These are phyloP conservation scores for Rhizopogon roseolus DNA, from an alignment of 768 basidiomycete genomes.

Conservation along the genomic window DNA sequence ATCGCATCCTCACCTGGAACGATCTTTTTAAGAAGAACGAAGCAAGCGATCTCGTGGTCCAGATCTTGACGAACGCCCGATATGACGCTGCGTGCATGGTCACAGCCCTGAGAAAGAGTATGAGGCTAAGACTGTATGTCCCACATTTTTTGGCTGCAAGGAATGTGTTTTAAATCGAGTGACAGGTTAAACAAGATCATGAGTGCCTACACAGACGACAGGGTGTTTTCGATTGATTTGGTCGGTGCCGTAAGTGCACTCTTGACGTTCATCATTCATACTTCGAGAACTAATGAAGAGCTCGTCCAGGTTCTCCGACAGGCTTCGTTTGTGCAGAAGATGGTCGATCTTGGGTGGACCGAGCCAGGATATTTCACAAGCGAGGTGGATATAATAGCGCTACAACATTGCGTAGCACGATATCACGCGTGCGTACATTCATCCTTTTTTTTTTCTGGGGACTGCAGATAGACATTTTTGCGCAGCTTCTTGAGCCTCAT, in stretches of 20 bases:
- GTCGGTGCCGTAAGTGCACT: slow-evolving; percentile 42
- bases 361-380: slow-evolving; percentile 33
- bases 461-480: background rate
- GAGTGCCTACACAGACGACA: slow-evolving; percentile 45
- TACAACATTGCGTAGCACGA: slow-evolving; percentile 46
- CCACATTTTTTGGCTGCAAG: background rate
- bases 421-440: slow-evolving; percentile 46
- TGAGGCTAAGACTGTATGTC: slow-evolving; percentile 20
- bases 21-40: background rate
- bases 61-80: slow-evolving; percentile 2
- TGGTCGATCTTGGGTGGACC: slow-evolving; percentile 50
- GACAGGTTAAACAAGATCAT: slow-evolving; percentile 33
- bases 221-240: slow-evolving; percentile 50
- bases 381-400: slow-evolving; percentile 33
- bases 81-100: slow-evolving; percentile 7
- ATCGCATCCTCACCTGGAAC: slow-evolving; percentile 1
- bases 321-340: slow-evolving; percentile 49
- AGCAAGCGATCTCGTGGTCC: background rate
- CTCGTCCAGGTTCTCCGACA: slow-evolving; percentile 45
- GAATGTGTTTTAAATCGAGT: background rate
- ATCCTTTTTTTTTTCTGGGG: too few relatives aligned
- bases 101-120: background rate
- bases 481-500: slow-evolving; percentile 51
- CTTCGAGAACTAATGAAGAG: background rate
- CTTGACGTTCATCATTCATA: background rate